phyloP scores from a whole-genome alignment of 768 basidiomycete species.

The Auricularia cornea region DNA sequence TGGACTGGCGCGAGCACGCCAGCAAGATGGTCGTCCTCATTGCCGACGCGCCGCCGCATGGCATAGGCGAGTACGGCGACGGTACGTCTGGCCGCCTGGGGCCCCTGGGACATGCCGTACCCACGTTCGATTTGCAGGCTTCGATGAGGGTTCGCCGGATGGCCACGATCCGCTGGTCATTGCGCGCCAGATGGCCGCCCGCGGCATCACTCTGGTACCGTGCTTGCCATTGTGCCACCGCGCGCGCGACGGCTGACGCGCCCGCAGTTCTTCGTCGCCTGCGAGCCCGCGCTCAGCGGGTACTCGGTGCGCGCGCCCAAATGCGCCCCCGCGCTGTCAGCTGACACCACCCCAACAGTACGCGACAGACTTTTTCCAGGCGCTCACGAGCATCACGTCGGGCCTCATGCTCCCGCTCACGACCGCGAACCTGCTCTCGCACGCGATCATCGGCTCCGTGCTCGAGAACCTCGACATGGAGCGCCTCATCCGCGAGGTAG shows the following conservation, averaged over 20 bases:
- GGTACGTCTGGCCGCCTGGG: slow-evolving; percentile 38
- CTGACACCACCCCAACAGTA: slow-evolving; percentile 38
- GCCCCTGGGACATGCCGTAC: neutral
- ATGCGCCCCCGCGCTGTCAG: neutral
- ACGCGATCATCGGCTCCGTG: slow-evolving; percentile 94
- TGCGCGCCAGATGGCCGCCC: slow-evolving; percentile 80
- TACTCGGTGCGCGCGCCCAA: slow-evolving; percentile 57
- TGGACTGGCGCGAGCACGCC: slow-evolving; percentile 84
- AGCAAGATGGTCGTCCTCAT: slow-evolving; percentile 96
- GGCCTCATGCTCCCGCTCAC: slow-evolving; percentile 95
- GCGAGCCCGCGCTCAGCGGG: slow-evolving; percentile 90
- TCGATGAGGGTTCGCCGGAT: slow-evolving; percentile 91
- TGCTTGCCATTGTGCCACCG: neutral
- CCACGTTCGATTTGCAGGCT: slow-evolving; percentile 41
- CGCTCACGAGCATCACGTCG: slow-evolving; percentile 85
- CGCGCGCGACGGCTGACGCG: neutral
- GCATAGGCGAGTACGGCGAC: slow-evolving; percentile 94
- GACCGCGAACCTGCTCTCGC: slow-evolving; percentile 87
- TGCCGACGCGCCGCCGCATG: slow-evolving; percentile 96
- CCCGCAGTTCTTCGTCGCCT: slow-evolving; percentile 92
- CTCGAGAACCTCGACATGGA: slow-evolving; percentile 99
- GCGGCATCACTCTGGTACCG: slow-evolving; percentile 83
- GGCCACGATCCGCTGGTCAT: slow-evolving; percentile 84
- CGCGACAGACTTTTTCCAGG: slow-evolving; percentile 92
- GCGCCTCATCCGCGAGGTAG: slow-evolving; percentile 88